Base-by-base conservation (phyloP, 331 rosid species). In the Stylosanthes scabra region DNA sequence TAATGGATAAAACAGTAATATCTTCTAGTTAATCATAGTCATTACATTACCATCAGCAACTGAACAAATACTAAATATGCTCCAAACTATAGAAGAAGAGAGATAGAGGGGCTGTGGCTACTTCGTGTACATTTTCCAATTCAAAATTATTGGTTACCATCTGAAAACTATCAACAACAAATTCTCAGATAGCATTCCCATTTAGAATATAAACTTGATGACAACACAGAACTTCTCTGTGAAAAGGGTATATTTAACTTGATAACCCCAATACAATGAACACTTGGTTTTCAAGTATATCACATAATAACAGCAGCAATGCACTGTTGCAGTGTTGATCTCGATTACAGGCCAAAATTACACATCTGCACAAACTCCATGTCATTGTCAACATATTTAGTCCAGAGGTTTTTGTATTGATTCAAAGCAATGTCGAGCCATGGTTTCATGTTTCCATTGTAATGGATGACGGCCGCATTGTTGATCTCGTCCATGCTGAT, bases 371-470 rank as follows among this genome's bases (percentile, higher is more conserved):
- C 99, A 77, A 87, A 95, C 69, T 95, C 97, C 99, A 91, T 92
- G 63, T 90, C 99, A 34, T 85, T 95, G 93, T 95, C 99, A 66
- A 95, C 88, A 44, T 92, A 88, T 78, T 88, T 88, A 46, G 99
- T 89, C 99, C 99, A 95, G 3, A 92, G 95, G 75, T 78, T 86
- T 88, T 95, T 95, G 64, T 92, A 95, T 64, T 95, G 99, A 80
- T 95, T 95, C 93, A 95, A 80, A 20, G 99, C 99, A 75, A 95
- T 87, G 78, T 95, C 99, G 13, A 95, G 97, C 99, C 99, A 95
- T 29, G 99, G 99, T 75, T 95, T 95, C 99, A 91, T 95, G 86
- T 88, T 85, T 75, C 99, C 99, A 7, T 86, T 95, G 91, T 95
- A 95, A 83, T 92, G 99, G 75, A 95, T 92, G 81, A 95, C 96